Evolutionary conservation across 1,139 yeast species (phyloP).

Genomic region (Debaryomyces subglobosus): DNA sequence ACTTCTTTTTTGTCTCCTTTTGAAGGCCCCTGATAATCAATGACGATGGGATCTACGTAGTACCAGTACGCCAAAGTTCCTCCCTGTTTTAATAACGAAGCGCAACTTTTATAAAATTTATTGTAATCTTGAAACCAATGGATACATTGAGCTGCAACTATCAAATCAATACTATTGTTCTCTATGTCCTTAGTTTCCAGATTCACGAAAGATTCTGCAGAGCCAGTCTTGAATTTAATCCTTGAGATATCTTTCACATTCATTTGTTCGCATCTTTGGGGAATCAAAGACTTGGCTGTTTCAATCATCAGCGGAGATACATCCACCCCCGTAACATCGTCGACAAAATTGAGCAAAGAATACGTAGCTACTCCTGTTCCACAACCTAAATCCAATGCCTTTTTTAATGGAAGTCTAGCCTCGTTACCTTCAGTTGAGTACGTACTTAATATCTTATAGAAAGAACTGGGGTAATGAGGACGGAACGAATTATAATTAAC

Average conservation of each 20-base stretch:
- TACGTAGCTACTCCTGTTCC: slow-evolving; percentile 47
- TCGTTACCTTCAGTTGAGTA: slow-evolving; percentile 24
- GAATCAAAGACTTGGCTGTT: slow-evolving; percentile 33
- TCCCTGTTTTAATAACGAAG: slow-evolving; percentile 34
- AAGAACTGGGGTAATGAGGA: slow-evolving; percentile 63
- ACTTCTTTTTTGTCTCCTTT: slow-evolving; percentile 22
- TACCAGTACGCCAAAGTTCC: slow-evolving; percentile 50
- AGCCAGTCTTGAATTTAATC: slow-evolving; percentile 36
- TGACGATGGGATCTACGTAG: slow-evolving; percentile 44
- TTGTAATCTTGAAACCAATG: slow-evolving; percentile 49
- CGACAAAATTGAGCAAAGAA: slow-evolving; percentile 35
- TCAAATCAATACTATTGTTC: slow-evolving; percentile 32
- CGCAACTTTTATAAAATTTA: slow-evolving; percentile 31
- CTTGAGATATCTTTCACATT: slow-evolving; percentile 29
- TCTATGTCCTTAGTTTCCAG: slow-evolving; percentile 19
- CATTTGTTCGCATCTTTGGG: slow-evolving; percentile 26
- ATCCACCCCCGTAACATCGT: slow-evolving; percentile 38
- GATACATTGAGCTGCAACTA: slow-evolving; percentile 50
- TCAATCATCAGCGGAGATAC: slow-evolving; percentile 38
- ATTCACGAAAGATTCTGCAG: slow-evolving; percentile 37
- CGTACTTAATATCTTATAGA: slow-evolving; percentile 47
- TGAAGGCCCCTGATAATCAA: slow-evolving; percentile 27
- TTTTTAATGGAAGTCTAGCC: slow-evolving; percentile 20
- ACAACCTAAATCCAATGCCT: slow-evolving; percentile 42
- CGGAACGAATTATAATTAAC: slow-evolving; percentile 61